These are phyloP conservation scores for Panaeolus cyanescens DNA, from an alignment of 768 basidiomycete genomes.

Conservation along the genomic window DNA sequence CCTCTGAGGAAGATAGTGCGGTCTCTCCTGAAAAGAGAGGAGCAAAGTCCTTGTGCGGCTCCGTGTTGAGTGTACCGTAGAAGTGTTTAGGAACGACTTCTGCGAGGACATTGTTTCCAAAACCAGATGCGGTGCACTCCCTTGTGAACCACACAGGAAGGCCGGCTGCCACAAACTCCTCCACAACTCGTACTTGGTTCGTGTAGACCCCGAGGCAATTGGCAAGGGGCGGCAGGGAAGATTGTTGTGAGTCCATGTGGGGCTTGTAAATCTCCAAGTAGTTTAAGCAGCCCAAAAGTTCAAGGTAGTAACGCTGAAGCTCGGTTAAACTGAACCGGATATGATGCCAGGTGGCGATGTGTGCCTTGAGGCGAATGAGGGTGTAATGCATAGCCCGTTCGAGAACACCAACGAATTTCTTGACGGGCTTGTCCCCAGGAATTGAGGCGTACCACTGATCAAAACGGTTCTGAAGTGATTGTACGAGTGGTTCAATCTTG, in stretches of 20 bases:
- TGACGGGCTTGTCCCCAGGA: background rate
- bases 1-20: background rate
- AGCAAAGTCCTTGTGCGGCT: background rate
- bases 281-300: conserved; percentile 1
- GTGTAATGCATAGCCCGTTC: conserved; percentile 1
- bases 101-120: background rate
- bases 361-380: background rate
- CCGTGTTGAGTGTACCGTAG: background rate
- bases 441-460: background rate
- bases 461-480: background rate
- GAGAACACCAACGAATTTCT: conserved; percentile 3
- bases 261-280: conserved; percentile 4
- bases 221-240: background rate
- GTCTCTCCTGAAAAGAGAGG: background rate
- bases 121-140: background rate
- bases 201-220: conserved; percentile 16
- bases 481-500: background rate
- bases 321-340: conserved; percentile 4
- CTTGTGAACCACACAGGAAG: conserved; percentile 18
- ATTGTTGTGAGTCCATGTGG: background rate
- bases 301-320: conserved; percentile 5
- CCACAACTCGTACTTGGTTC: background rate
- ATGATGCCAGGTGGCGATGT: background rate
- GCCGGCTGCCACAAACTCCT: conserved; percentile 13
- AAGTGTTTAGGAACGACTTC: background rate